Percentiles rank a stretch among this genome's conserved stretches.
phyloP scores from a whole-genome alignment of 2,329 filamentous ascomycete species.

The Colletotrichum paranaense region DNA sequence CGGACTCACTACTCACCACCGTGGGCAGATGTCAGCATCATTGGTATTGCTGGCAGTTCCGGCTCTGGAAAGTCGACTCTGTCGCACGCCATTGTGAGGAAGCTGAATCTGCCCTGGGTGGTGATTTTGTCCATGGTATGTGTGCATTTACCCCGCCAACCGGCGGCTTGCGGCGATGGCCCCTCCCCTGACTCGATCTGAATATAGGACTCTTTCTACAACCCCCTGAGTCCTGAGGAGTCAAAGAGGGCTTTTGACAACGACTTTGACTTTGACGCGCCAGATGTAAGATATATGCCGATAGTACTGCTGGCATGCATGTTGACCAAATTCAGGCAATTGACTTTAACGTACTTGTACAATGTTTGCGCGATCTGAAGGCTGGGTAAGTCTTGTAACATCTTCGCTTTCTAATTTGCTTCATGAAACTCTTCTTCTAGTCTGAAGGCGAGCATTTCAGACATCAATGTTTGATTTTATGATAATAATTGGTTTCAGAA shows the following conservation, averaged over 20 bases:
- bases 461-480: not conserved
- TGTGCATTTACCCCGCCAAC: conserved; percentile 36
- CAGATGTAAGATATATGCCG: conserved; percentile 60
- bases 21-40: conserved; percentile 96
- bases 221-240: conserved; percentile 82
- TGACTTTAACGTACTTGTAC: conserved; percentile 90
- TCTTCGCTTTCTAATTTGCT: not conserved
- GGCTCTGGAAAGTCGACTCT: conserved; percentile 95
- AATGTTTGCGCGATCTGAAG: conserved; percentile 86
- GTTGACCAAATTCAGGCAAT: conserved; percentile 68
- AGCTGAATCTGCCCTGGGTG: conserved; percentile 95
- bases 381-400: conserved; percentile 74
- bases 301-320: not conserved
- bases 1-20: conserved; percentile 88
- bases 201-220: conserved; percentile 93
- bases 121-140: conserved; percentile 95
- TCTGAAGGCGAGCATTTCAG: too few relatives aligned
- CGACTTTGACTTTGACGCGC: conserved; percentile 96
- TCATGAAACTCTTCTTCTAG: not conserved
- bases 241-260: conserved; percentile 86
- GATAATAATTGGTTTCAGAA: conserved; percentile 59
- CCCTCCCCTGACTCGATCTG: conserved; percentile 7
- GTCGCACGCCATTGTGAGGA: conserved; percentile 89
- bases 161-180: not conserved
- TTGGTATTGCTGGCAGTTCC: conserved; percentile 94